Evolutionary conservation across 2,329 filamentous ascomycete genomes (phyloP).

Genomic region (Claviceps cyperi): DNA sequence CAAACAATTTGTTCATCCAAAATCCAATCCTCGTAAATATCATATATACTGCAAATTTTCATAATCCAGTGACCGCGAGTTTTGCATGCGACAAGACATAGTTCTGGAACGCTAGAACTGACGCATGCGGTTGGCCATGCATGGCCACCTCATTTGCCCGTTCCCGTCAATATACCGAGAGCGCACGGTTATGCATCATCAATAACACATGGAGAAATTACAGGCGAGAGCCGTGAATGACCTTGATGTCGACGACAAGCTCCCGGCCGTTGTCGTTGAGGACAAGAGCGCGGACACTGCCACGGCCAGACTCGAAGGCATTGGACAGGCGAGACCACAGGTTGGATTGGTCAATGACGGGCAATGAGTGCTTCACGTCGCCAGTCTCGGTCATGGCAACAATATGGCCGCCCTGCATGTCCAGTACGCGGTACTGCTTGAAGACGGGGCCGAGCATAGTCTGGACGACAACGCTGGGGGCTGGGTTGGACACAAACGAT

Average conservation of each 20-base stretch:
- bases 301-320: slow-evolving; percentile 82
- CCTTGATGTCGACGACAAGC: slow-evolving; percentile 97
- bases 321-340: slow-evolving; percentile 68
- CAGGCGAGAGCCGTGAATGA: slow-evolving; percentile 67
- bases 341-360: slow-evolving; percentile 88
- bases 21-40: slow-evolving; percentile 3
- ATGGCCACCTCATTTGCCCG: neutral
- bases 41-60: slow-evolving; percentile 10
- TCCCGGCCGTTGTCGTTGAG: slow-evolving; percentile 87
- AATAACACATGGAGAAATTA: slow-evolving; percentile 22
- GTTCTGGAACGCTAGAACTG: neutral
- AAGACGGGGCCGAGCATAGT: slow-evolving; percentile 98
- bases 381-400: slow-evolving; percentile 98
- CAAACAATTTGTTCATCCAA: slow-evolving; percentile 19
- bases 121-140: neutral
- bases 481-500: slow-evolving; percentile 92
- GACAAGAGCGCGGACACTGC: slow-evolving; percentile 87
- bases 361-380: slow-evolving; percentile 91
- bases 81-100: slow-evolving; percentile 11
- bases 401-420: slow-evolving; percentile 75
- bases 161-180: slow-evolving; percentile 6
- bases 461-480: slow-evolving; percentile 92
- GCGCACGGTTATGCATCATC: no score
- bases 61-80: slow-evolving; percentile 13
- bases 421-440: slow-evolving; percentile 99